Conservation (phyloP, 1,139 yeast genomes). For the Protomyces arabidopsidicola region DNA sequence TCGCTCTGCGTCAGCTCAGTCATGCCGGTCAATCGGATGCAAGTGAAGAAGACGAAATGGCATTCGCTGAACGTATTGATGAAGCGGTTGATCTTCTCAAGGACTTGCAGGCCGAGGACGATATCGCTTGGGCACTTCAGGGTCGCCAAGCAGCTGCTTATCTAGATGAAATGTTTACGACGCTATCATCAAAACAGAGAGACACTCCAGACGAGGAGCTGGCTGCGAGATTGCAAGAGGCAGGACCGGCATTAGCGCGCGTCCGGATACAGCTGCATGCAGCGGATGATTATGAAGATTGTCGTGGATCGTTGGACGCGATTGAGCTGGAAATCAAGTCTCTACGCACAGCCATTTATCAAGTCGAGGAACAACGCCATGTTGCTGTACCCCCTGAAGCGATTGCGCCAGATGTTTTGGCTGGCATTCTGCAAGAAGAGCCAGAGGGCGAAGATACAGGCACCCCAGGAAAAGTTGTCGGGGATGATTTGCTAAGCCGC, state of each 20-base stretch:
- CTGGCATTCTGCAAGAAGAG: slow-evolving; percentile 10
- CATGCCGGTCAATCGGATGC: not conserved
- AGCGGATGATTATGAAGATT: slow-evolving; percentile 16
- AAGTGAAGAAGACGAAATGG: not conserved
- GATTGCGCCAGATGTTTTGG: slow-evolving; percentile 14
- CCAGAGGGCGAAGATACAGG: slow-evolving; percentile 27
- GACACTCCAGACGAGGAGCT: not conserved
- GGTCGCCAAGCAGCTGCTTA: not conserved
- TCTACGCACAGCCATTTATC: slow-evolving; percentile 6
- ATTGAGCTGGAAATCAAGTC: slow-evolving; percentile 9
- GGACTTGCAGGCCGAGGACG: not conserved
- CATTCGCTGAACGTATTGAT: not conserved
- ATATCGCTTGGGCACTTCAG: not conserved
- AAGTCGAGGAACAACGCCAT: slow-evolving; percentile 19
- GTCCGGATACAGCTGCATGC: not conserved
- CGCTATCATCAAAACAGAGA: not conserved
- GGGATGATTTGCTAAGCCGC: slow-evolving; percentile 8
- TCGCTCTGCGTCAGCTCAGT: not conserved
- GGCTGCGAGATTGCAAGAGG: not conserved
- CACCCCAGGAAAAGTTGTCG: slow-evolving; percentile 19
- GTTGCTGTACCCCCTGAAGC: slow-evolving; percentile 1
- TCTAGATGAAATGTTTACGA: not conserved
- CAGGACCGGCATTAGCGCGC: not conserved
- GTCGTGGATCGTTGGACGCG: slow-evolving; percentile 11
- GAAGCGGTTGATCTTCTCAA: not conserved